Evolutionary conservation across 2,329 filamentous ascomycete species (phyloP), one percentile per base, ranked within the genome.

Genomic region (Exophiala viscosa): DNA sequence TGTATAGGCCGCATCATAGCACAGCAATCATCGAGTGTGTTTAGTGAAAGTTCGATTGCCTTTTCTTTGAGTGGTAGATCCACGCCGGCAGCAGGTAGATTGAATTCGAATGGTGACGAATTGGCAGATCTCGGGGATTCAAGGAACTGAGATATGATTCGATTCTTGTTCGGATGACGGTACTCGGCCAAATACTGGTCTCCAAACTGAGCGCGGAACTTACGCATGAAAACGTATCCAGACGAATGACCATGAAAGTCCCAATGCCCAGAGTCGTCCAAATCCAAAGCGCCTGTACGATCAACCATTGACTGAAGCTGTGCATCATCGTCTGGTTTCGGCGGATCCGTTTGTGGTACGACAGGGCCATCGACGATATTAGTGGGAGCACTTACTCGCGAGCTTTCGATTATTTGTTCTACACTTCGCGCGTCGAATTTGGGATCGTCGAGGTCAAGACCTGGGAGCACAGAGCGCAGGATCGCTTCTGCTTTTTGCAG

Each of bases 171-270:
- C 80, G 75, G 55, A 85, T 57, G 52, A 4, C 34, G 31, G 70
- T 66, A 86, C 77, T 56, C 81, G 66, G 64, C 69, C 71, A 63
- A 85, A 43, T 93, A 79, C 59, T 93, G 76, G 55, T 85, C 83
- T 40, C 88, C 86, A 60, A 96, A 88, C 65, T 96, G 87, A 64
- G 95, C 88, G 64, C 90, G 86, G 80, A 99, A 86, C 49, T 88
- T 84, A 59, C 84, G 82, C 62, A 96, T 80, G 68, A 96, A 99
- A 58, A 92, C 89, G 39, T 91, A 81, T 2, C 92, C 91, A 0
- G 93, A 97, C 0, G 92, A 96, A 59, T 88, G 87, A 43, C 93
- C 93, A 66, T 95, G 90, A 64, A 96, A 99, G 69, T 97, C 91
- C 84, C 90, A 95, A 62, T 93, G 84, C 38, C 92, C 92, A 63